phyloP scores from a whole-genome alignment of 345 rosid genomes.

The Murraya paniculata region DNA sequence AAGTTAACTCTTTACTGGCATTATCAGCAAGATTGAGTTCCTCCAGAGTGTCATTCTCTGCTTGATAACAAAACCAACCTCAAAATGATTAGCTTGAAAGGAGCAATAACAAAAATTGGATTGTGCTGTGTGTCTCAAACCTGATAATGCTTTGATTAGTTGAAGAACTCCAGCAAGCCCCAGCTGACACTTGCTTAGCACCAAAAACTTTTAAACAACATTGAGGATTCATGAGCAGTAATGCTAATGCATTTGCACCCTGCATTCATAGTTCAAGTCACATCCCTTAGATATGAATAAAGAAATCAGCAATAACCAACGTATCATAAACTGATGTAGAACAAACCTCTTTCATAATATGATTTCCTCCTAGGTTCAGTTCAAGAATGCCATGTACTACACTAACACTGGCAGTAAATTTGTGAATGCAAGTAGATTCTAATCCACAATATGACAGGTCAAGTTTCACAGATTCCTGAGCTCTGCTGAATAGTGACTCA shows the following conservation, averaged over 20 bases:
- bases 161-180: constrained; percentile 63
- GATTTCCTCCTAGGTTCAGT: constrained; percentile 76
- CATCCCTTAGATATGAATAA: background rate
- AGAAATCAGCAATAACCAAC: background rate
- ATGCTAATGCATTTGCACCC: constrained; percentile 58
- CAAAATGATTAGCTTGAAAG: background rate
- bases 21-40: constrained; percentile 79
- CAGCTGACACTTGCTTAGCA: constrained; percentile 69
- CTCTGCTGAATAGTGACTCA: constrained; percentile 45
- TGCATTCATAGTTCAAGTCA: constrained; percentile 36
- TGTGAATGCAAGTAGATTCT: constrained; percentile 38
- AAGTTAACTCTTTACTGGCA: constrained; percentile 23
- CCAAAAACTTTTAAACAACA: constrained; percentile 59
- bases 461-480: constrained; percentile 67
- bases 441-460: constrained; percentile 75
- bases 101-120: background rate
- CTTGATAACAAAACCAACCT: constrained; percentile 4
- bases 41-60: constrained; percentile 67
- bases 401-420: constrained; percentile 30
- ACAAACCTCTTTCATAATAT: constrained; percentile 65
- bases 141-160: constrained; percentile 70
- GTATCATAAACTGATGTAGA: constrained; percentile 13
- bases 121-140: constrained; percentile 30
- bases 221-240: constrained; percentile 57
- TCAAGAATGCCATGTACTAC: constrained; percentile 53